Conservation (phyloP, 1,284 basidiomycete genomes). For the Marasmius fiardii region DNA sequence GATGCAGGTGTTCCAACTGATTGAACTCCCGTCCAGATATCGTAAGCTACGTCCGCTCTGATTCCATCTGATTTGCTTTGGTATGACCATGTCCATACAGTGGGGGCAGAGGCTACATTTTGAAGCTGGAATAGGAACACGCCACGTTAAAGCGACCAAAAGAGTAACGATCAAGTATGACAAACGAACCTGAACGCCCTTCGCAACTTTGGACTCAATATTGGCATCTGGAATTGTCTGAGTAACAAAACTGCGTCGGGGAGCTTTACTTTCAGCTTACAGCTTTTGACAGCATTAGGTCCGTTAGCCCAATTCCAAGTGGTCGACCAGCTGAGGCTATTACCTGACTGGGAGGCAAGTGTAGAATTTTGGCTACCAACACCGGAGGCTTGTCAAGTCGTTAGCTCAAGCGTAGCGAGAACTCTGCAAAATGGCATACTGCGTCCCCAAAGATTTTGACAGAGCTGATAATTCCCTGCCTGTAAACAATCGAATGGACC, state of each 20-base stretch:
- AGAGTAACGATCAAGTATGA: neutral
- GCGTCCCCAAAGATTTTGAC: slow-evolving; percentile 56
- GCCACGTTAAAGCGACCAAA: neutral
- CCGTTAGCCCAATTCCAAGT: slow-evolving; percentile 53
- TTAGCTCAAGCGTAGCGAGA: neutral
- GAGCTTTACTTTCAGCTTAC: slow-evolving; percentile 26
- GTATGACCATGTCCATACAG: slow-evolving; percentile 51
- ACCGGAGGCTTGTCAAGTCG: slow-evolving; percentile 31
- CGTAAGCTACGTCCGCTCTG: slow-evolving; percentile 56
- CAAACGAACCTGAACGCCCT: slow-evolving; percentile 39
- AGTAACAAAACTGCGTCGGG: neutral
- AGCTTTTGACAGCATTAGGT: slow-evolving; percentile 54
- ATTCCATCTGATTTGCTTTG: slow-evolving; percentile 39
- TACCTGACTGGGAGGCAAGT: slow-evolving; percentile 36
- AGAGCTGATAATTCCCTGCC: slow-evolving; percentile 47
- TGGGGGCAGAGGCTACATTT: slow-evolving; percentile 41
- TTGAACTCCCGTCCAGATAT: slow-evolving; percentile 51
- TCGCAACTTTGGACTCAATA: slow-evolving; percentile 38
- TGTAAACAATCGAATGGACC: slow-evolving; percentile 43
- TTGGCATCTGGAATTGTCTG: slow-evolving; percentile 35
- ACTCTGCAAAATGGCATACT: slow-evolving; percentile 25
- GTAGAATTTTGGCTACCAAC: slow-evolving; percentile 50
- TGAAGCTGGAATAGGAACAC: slow-evolving; percentile 36
- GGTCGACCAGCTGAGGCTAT: slow-evolving; percentile 50
- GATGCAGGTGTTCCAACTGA: slow-evolving; percentile 44